Conservation (phyloP, 2,329 filamentous ascomycete species). For the Mariannaea sp. region DNA sequence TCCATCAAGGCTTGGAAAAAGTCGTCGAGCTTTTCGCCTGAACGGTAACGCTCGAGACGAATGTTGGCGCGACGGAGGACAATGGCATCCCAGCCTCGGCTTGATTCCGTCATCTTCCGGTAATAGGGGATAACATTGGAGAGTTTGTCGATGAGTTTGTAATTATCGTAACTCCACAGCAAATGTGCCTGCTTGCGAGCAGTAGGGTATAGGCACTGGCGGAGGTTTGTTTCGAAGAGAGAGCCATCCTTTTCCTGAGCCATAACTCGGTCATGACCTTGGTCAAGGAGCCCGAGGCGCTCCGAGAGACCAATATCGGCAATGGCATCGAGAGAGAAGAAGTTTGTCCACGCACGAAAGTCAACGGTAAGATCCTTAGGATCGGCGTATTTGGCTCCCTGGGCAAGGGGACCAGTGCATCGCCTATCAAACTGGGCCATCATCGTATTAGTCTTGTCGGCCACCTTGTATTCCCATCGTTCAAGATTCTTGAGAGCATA, state of each 20-base stretch:
- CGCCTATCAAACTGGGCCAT: conserved; percentile 50
- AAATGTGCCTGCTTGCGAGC: conserved; percentile 55
- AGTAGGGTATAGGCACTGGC: conserved; percentile 55
- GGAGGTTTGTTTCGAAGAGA: conserved; percentile 51
- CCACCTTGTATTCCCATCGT: conserved; percentile 59
- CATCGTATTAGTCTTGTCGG: conserved; percentile 53
- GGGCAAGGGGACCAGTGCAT: conserved; percentile 45
- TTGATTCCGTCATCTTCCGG: conserved; percentile 21
- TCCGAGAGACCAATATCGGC: conserved; percentile 59
- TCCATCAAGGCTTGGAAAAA: conserved; percentile 63
- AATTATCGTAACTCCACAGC: conserved; percentile 59
- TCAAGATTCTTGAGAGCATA: conserved; percentile 60
- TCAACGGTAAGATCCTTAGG: conserved; percentile 53
- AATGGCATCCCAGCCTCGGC: conserved; percentile 47
- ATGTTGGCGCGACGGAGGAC: conserved; percentile 46
- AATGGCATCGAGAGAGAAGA: conserved; percentile 61
- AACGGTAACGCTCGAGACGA: conserved; percentile 26
- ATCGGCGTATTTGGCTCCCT: conserved; percentile 30
- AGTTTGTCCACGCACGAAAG: conserved; percentile 55
- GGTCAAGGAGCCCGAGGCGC: conserved; percentile 55
- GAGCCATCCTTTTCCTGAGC: conserved; percentile 52
- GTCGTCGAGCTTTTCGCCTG: conserved; percentile 61
- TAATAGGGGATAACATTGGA: conserved; percentile 53
- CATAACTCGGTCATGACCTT: conserved; percentile 51
- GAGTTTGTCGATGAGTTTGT: conserved; percentile 52